Conservation (phyloP, 495 filamentous ascomycete species). For the Penicillium cataractarum region DNA sequence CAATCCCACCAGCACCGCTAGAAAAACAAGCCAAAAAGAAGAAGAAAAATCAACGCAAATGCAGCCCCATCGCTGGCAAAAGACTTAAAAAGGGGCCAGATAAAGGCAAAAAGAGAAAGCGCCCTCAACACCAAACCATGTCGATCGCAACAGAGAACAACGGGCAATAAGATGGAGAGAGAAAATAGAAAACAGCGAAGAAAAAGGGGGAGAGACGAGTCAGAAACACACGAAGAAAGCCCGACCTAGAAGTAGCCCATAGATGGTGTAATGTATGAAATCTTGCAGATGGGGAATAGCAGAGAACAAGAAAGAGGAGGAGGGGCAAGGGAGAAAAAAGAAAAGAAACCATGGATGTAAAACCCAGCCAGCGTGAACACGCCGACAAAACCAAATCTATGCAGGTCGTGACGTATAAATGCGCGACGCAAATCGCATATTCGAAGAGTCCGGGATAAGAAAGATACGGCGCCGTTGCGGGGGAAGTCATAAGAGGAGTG, state of each 20-base stretch:
- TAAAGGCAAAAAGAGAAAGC: conserved; percentile 11
- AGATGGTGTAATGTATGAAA: conserved; percentile 34
- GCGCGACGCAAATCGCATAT: conserved; percentile 19
- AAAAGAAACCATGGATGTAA: conserved; percentile 11
- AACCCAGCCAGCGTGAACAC: conserved; percentile 20
- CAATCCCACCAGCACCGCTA: conserved; percentile 2
- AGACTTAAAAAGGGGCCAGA: too few species aligned
- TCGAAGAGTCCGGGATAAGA: neutral
- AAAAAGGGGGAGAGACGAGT: neutral
- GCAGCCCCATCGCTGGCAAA: too few species aligned
- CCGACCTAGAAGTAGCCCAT: conserved; percentile 3
- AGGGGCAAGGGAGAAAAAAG: too few species aligned
- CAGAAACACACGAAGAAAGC: neutral
- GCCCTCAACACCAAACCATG: conserved; percentile 33
- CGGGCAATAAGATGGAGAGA: neutral
- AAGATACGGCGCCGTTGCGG: neutral
- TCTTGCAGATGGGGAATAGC: conserved; percentile 15
- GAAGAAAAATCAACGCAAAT: neutral
- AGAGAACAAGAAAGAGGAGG: neutral
- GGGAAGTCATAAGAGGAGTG: neutral
- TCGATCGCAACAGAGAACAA: conserved; percentile 12
- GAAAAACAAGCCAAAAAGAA: neutral
- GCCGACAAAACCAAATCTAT: conserved; percentile 34
- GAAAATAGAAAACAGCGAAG: conserved; percentile 8
- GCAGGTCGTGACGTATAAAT: conserved; percentile 33